Percentiles rank a stretch among this genome's conserved stretches.
These are phyloP conservation scores for Citropsis articulata DNA, from an alignment of 345 rosid species.

Conservation along the genomic window DNA sequence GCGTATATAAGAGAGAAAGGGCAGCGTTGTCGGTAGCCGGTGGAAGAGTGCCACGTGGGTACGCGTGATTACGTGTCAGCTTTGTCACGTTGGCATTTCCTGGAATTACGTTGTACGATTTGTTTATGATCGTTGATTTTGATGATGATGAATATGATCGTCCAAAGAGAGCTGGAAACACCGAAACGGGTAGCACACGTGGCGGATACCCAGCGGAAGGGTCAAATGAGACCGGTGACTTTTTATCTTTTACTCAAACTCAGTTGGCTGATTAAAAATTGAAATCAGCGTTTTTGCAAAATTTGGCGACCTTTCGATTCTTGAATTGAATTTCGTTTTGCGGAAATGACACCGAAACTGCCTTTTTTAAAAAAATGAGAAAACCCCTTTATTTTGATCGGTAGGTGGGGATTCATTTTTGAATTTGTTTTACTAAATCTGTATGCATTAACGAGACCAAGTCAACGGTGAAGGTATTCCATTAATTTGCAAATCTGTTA, in stretches of 20 bases:
- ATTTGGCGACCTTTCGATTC: too few species aligned
- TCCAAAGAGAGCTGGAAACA: background rate
- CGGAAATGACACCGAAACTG: too few species aligned
- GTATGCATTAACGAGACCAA: background rate
- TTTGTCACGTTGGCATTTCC: background rate
- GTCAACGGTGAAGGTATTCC: background rate
- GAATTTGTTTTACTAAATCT: background rate
- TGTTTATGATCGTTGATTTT: background rate
- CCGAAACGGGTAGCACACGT: background rate
- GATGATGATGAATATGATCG: background rate
- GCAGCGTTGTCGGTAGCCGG: constrained; percentile 57
- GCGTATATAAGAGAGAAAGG: constrained; percentile 22
- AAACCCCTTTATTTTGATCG: background rate
- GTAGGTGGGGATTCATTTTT: background rate
- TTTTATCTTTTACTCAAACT: too few species aligned
- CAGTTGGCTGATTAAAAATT: too few species aligned
- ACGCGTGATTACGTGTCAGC: background rate
- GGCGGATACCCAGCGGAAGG: background rate
- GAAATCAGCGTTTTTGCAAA: too few species aligned
- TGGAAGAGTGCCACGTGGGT: constrained; percentile 42
- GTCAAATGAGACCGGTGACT: too few species aligned
- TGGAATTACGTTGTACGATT: background rate
- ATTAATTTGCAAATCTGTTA: background rate
- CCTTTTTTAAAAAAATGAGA: too few species aligned
- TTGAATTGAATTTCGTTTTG: too few species aligned